Conservation (phyloP, 495 filamentous ascomycete species). For the Gamarada debralockiae region DNA sequence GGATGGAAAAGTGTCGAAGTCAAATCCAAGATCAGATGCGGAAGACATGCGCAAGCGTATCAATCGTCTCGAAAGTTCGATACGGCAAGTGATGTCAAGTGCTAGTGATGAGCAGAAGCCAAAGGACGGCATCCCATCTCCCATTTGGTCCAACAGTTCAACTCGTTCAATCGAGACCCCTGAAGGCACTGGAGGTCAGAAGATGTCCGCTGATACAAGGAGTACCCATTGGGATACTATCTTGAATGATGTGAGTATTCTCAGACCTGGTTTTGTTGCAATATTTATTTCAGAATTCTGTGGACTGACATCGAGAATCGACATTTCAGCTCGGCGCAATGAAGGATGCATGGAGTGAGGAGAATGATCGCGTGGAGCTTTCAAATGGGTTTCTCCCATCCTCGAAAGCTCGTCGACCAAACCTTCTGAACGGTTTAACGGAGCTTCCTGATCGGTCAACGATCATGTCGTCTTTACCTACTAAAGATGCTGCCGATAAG, state of each 20-base stretch:
- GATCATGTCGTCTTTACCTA: conserved; percentile 37
- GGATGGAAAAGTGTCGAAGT: conserved; percentile 27
- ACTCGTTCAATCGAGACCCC: conserved; percentile 17
- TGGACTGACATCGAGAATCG: no score
- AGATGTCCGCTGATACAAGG: conserved; percentile 23
- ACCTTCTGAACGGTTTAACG: conserved; percentile 15
- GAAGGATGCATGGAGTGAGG: conserved; percentile 31
- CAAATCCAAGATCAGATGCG: conserved; percentile 24
- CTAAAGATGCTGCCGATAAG: conserved; percentile 34
- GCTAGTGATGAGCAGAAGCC: conserved; percentile 14
- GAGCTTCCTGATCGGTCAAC: conserved; percentile 29
- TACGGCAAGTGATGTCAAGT: conserved; percentile 41
- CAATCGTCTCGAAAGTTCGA: conserved; percentile 48
- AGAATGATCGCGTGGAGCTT: conserved; percentile 24
- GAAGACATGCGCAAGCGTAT: conserved; percentile 45
- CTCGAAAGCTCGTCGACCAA: conserved; percentile 18
- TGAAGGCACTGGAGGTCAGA: conserved; percentile 20
- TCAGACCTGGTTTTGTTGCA: conserved; percentile 16
- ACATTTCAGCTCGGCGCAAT: conserved; percentile 24
- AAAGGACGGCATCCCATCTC: conserved; percentile 10
- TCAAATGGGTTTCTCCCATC: conserved; percentile 14
- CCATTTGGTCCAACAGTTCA: not conserved
- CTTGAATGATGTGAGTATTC: conserved; percentile 35
- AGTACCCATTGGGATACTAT: conserved; percentile 45
- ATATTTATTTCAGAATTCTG: conserved; percentile 31